Conservation (phyloP, 306 rosid genomes). For the Dalbergia oliveri region DNA sequence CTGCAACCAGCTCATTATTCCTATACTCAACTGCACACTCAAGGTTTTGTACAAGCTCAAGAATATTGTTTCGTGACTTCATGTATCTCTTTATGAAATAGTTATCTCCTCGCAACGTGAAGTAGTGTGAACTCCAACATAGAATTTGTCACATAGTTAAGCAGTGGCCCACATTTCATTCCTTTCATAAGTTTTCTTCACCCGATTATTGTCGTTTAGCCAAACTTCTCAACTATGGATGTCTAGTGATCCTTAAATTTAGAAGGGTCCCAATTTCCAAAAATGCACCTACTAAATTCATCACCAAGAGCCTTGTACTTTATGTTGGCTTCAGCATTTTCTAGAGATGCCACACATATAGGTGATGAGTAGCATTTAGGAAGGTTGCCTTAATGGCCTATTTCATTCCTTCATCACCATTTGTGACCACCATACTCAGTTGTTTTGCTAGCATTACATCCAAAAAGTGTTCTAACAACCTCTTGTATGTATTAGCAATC, state of each 20-base stretch:
- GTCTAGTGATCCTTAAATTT: too few species aligned
- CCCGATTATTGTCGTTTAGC: not conserved
- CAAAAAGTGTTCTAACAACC: not conserved
- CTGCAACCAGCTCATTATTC: not conserved
- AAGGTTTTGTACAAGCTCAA: not conserved
- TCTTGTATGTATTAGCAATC: not conserved
- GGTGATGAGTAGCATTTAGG: not conserved
- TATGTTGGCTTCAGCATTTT: not conserved
- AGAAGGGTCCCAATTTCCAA: too few species aligned
- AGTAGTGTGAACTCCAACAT: not conserved
- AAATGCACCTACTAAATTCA: not conserved
- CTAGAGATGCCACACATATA: not conserved
- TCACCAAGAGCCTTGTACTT: too few species aligned
- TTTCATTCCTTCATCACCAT: not conserved
- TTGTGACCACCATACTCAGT: not conserved
- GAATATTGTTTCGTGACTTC: not conserved
- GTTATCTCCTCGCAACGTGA: not conserved
- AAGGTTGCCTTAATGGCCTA: not conserved
- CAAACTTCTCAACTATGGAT: not conserved
- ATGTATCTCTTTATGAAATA: too few species aligned
- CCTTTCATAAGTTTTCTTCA: not conserved
- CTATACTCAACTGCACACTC: not conserved
- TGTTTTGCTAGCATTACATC: not conserved
- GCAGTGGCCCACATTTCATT: not conserved
- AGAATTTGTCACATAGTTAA: not conserved